A percentile compares a stretch with the other conserved stretches of the same genome.
phyloP scores from a whole-genome alignment of 106 monocot genomes.

The Chionographis japonica region DNA sequence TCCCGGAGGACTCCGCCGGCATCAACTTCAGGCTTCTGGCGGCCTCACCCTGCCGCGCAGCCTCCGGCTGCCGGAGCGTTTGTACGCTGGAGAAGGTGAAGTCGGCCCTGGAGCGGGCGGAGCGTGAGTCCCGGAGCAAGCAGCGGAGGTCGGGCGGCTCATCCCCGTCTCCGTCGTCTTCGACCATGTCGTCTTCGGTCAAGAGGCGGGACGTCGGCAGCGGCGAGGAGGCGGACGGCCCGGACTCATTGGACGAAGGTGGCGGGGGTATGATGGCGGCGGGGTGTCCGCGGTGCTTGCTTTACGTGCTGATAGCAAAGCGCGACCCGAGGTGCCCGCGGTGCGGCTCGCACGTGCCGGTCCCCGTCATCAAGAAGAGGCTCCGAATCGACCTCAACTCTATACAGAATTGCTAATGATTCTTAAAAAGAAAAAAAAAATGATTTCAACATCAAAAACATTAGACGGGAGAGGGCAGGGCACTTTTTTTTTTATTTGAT shows the following conservation, averaged over 20 bases:
- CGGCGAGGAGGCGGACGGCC: conserved; percentile 4
- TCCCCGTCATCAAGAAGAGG: conserved; percentile 24
- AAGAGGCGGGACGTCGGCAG: conserved; percentile 4
- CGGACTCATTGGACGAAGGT: background rate
- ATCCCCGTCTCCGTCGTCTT: conserved; percentile 22
- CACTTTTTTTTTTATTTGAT: no score
- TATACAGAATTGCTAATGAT: no score
- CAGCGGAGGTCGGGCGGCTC: background rate
- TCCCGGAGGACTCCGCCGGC: conserved; percentile 13
- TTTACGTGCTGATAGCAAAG: conserved; percentile 66
- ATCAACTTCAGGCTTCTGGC: conserved; percentile 22
- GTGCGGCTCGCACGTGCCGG: conserved; percentile 48
- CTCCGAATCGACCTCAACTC: conserved; percentile 49
- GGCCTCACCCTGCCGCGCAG: background rate
- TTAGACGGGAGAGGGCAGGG: no score
- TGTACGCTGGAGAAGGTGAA: conserved; percentile 72
- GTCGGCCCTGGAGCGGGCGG: conserved; percentile 57
- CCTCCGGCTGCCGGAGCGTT: conserved; percentile 38
- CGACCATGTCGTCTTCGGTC: conserved; percentile 14
- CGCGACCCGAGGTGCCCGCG: conserved; percentile 54
- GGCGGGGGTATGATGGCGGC: conserved; percentile 29
- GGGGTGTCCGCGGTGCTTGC: conserved; percentile 59
- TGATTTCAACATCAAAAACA: no score
- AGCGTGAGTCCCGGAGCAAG: conserved; percentile 2
- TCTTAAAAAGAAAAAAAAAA: no score